Base-by-base conservation (phyloP, 2,329 filamentous ascomycete species). In the Botryotinia calthae region DNA sequence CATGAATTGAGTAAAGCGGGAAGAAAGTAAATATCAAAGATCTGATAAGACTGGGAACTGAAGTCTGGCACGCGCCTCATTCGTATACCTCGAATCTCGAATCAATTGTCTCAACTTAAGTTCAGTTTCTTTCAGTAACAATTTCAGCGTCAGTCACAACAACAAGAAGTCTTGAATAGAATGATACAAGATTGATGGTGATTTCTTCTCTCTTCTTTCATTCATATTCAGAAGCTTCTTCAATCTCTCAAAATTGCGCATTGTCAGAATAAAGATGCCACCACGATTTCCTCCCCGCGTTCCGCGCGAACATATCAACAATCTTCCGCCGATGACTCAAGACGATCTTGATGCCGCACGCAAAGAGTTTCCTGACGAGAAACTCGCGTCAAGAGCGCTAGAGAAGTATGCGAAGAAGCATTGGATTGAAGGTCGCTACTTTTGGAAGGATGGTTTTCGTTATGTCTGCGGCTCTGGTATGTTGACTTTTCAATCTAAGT, bases 161-260 rank as follows among this genome's bases (percentile, higher is more conserved):
- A 31, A n/a, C 28, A 22, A n/a, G 4, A 22, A n/a, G 4, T 0
- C 12, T n/a, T 1, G 12, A n/a, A 37, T 37, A 2, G 7, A 10
- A 37, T 37, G 25, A 20, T 44, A 28, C 2, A 5, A 58, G 4
- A 61, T 25, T 16, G 12, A 61, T 37, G 37, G 31, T 4, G 6
- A 18, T 34, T 25, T 31, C 7, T 42, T 58, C 18, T 10, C 25
- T 18, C 12, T 31, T 58, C 6, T 28, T 54, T 0, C 5, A 16
- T 8, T 28, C 14, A 12, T 16, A 25, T 54, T 28, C 25, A 28
- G 28, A n/a, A 16, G 1, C 0, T 8, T 54, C n/a, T 16, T 3
- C 6, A 16, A 3, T 28, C 54, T 58, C 58, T 61, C 12, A 22
- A 22, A 22, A 56, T n/a, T 56, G 7, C 4, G 1, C 2, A n/a